Conservation (phyloP, 1,284 basidiomycete species). For the Ceratobasidium sp. region DNA sequence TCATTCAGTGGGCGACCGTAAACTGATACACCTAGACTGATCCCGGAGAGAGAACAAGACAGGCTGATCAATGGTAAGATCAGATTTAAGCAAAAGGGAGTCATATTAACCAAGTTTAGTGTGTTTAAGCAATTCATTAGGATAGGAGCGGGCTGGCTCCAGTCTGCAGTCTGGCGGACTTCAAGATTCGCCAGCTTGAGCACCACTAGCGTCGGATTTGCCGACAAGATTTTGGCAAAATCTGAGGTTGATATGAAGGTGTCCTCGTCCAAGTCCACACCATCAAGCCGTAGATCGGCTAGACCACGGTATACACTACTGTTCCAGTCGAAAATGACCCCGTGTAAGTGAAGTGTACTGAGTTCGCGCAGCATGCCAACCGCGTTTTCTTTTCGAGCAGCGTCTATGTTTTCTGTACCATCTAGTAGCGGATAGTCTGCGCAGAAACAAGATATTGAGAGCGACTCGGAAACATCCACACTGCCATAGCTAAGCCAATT, state of each 20-base stretch:
- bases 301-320: too few species aligned
- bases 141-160: neutral
- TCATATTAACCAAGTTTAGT: neutral
- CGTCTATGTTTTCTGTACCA: too few species aligned
- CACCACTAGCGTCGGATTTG: neutral
- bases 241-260: neutral
- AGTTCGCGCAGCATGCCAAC: too few species aligned
- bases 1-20: neutral
- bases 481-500: neutral
- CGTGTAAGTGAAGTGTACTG: too few species aligned
- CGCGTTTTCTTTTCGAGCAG: too few species aligned
- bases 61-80: neutral
- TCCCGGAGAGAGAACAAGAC: neutral
- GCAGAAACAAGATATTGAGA: too few species aligned
- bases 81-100: neutral
- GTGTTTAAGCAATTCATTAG: neutral
- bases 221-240: neutral
- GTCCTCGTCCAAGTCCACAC: neutral
- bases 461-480: too few species aligned
- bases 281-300: conserved; percentile 3
- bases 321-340: neutral
- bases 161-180: neutral
- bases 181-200: neutral
- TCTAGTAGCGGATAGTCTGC: too few species aligned
- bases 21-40: neutral